A percentile compares a stretch with the other conserved stretches of the same genome.
phyloP scores from a whole-genome alignment of 2,329 filamentous ascomycete genomes.

The Scolecobasidium constrictum region DNA sequence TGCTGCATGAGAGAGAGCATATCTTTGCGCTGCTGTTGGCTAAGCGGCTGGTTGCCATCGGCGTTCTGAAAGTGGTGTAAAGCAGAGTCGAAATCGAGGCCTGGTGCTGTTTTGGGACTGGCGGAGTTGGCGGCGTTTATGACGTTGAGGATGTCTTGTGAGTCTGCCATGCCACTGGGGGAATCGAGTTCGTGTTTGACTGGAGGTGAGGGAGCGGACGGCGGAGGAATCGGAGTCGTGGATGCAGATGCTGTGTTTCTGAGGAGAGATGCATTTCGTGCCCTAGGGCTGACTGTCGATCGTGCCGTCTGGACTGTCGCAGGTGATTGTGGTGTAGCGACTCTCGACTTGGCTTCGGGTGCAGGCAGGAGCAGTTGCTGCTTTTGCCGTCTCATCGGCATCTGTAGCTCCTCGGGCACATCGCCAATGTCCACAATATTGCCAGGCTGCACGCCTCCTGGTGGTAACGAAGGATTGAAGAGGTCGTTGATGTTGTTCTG shows the following conservation, averaged over 20 bases:
- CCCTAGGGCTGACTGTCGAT: constrained; percentile 5
- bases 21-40: constrained; percentile 34
- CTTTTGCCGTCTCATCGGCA: constrained; percentile 4
- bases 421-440: constrained; percentile 55
- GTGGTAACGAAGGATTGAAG: constrained; percentile 64
- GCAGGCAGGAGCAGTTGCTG: constrained; percentile 11
- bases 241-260: constrained; percentile 2
- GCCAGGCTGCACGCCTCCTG: constrained; percentile 38
- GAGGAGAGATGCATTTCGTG: constrained; percentile 4
- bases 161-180: constrained; percentile 26
- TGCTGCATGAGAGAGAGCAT: constrained; percentile 33
- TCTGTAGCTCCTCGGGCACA: constrained; percentile 25
- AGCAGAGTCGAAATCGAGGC: constrained; percentile 35
- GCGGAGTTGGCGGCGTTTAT: constrained; percentile 34
- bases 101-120: constrained; percentile 21
- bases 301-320: constrained; percentile 2
- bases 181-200: constrained; percentile 31
- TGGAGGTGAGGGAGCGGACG: constrained; percentile 16
- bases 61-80: constrained; percentile 37
- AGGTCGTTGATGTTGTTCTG: constrained; percentile 77
- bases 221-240: neutral
- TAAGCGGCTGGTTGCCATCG: constrained; percentile 34
- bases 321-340: neutral
- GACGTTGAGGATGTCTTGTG: constrained; percentile 39
- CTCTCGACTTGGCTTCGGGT: constrained; percentile 3